Evolutionary conservation across 805 yeast species (phyloP).

Genomic region (Barnettozyma siamensis): DNA sequence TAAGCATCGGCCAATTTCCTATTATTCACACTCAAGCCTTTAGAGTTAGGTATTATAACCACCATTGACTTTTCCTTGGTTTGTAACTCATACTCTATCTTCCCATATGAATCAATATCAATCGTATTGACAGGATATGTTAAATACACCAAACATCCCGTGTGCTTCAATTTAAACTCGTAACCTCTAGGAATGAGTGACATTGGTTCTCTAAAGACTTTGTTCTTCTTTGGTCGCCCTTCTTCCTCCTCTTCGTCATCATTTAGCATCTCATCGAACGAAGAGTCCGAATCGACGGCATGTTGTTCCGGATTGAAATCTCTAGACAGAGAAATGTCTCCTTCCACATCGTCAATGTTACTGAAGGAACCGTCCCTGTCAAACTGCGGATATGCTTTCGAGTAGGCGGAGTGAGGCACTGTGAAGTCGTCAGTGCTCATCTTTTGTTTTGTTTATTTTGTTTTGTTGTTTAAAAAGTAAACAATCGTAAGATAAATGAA

Average conservation of each 20-base stretch:
- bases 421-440: conserved; percentile 5
- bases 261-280: conserved; percentile 18
- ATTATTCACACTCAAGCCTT: conserved; percentile 21
- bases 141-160: conserved; percentile 16
- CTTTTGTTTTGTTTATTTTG: neutral
- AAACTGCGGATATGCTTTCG: conserved; percentile 15
- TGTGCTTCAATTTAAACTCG: conserved; percentile 15
- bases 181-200: conserved; percentile 20
- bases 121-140: conserved; percentile 20
- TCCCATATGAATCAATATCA: conserved; percentile 22
- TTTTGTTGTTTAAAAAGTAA: no score
- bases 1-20: conserved; percentile 24
- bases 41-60: conserved; percentile 22
- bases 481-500: no score
- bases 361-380: conserved; percentile 10
- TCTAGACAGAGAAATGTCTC: conserved; percentile 19
- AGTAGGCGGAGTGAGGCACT: conserved; percentile 21
- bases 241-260: neutral
- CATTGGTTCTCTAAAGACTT: conserved; percentile 14
- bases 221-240: conserved; percentile 13
- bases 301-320: conserved; percentile 5
- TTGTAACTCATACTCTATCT: conserved; percentile 19
- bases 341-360: conserved; percentile 20
- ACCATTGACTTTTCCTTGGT: conserved; percentile 24
- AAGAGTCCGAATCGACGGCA: conserved; percentile 7